Evolutionary conservation across 2,329 filamentous ascomycete genomes (phyloP), one percentile per base, ranked within the genome.

Genomic region (Cryphonectria carpinicola): DNA sequence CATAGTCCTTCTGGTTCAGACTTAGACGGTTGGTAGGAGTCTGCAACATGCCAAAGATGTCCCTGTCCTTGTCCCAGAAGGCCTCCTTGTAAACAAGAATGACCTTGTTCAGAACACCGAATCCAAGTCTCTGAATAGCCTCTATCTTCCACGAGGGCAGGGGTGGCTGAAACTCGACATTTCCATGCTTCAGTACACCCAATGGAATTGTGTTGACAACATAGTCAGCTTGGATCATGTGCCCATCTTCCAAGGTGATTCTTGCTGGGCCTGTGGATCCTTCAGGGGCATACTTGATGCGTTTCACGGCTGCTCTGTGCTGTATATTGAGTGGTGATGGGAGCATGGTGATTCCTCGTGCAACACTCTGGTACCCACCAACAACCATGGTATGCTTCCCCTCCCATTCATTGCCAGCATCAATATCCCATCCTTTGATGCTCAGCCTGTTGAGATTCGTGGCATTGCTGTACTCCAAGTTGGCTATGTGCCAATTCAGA

Each of bases 401-500:
- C 79, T 98, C 95, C 83, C 97, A 99, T 78, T 99, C 96, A 76
- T 99, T 98, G 0, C 96, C 96, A 65, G 95, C 94, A 78, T 99
- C 97, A 76, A 99, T 94, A 80, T 99, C 97, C 93, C 97, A 98
- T 0, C 95, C 91, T 10, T 91, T 90, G 19, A 99, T 88, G 79
- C 95, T 98, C 25, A 99, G 87, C 73, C 92, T 92, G 74, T 92
- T 91, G 68, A 97, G 90, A 74, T 94, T 97, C 1, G 91, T 93
- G 1, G 96, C 96, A 79, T 98, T 99, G 73, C 95, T 97, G 78
- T 99, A 99, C 80, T 99, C 96, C 19, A 99, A 86, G 78, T 99
- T 99, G 74, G 97, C 97, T 79, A 98, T 92, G 80, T 99, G 97
- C 96, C 96, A 99, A 78, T 98, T 99, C 77, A 98, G 87, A 22